These are phyloP conservation scores for Waltergamsia citrina DNA, from an alignment of 2,329 filamentous ascomycete genomes.

Conservation along the genomic window DNA sequence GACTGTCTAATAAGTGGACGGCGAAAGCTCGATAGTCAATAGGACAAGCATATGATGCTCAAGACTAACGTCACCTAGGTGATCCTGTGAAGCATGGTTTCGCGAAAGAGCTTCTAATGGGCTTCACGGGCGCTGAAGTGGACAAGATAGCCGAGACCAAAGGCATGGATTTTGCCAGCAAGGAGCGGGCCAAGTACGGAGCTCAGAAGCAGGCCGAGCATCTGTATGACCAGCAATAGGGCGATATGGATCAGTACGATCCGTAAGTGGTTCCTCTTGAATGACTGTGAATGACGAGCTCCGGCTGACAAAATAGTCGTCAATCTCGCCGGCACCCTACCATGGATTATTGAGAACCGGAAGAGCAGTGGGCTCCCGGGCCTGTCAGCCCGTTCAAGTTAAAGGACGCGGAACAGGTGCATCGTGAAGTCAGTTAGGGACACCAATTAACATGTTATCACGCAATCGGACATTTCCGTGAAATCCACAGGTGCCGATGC, in stretches of 20 bases:
- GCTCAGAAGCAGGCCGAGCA: slow-evolving; percentile 47
- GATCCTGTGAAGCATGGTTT: slow-evolving; percentile 61
- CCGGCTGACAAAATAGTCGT: neutral
- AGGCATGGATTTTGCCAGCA: slow-evolving; percentile 51
- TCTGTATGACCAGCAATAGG: slow-evolving; percentile 48
- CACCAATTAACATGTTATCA: too few relatives aligned
- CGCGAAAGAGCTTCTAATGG: slow-evolving; percentile 69
- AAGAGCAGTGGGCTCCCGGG: too few relatives aligned
- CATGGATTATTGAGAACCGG: slow-evolving; percentile 5
- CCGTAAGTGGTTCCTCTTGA: slow-evolving; percentile 42
- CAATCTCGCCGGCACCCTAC: slow-evolving; percentile 1
- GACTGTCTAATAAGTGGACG: too few relatives aligned
- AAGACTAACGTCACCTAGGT: neutral
- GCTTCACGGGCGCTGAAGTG: slow-evolving; percentile 63
- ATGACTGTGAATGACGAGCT: too few relatives aligned
- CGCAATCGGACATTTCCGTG: too few relatives aligned
- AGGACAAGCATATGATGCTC: too few relatives aligned
- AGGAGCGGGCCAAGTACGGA: slow-evolving; percentile 47
- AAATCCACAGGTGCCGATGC: too few relatives aligned
- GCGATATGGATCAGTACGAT: slow-evolving; percentile 37
- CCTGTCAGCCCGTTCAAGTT: too few relatives aligned
- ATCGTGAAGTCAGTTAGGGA: too few relatives aligned
- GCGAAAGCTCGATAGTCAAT: too few relatives aligned
- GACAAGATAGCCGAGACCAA: slow-evolving; percentile 68
- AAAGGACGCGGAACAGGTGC: too few relatives aligned